These are phyloP conservation scores for Clavaria fumosa DNA, from an alignment of 768 basidiomycete species.

Conservation along the genomic window DNA sequence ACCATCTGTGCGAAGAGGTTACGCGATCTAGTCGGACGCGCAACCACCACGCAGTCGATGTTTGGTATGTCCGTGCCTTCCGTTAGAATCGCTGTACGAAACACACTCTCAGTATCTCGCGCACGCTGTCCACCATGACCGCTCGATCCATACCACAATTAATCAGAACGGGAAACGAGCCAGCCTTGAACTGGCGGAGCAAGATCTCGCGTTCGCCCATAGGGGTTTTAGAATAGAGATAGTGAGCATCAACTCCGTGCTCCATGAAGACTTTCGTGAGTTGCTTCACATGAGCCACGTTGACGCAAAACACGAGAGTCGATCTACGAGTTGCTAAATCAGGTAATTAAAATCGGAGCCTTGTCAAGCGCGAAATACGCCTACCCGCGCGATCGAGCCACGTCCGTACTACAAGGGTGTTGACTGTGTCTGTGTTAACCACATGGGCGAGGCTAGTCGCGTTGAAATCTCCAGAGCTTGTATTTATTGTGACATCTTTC, in stretches of 20 bases:
- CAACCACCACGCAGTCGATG: slow-evolving; percentile 81
- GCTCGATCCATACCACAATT: slow-evolving; percentile 93
- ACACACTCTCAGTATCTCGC: too few species aligned
- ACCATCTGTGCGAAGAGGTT: slow-evolving; percentile 94
- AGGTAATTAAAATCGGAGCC: slow-evolving; percentile 4
- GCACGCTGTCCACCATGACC: too few species aligned
- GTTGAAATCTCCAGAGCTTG: slow-evolving; percentile 67
- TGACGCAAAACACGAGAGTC: slow-evolving; percentile 86
- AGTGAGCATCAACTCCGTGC: slow-evolving; percentile 75
- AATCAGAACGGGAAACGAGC: slow-evolving; percentile 70
- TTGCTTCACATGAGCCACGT: slow-evolving; percentile 61
- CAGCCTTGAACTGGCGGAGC: slow-evolving; percentile 50
- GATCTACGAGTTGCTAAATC: slow-evolving; percentile 50
- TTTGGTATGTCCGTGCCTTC: slow-evolving; percentile 94
- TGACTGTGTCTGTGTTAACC: slow-evolving; percentile 67
- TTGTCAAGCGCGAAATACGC: slow-evolving; percentile 10
- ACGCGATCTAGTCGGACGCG: slow-evolving; percentile 74
- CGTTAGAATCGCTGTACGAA: slow-evolving; percentile 70
- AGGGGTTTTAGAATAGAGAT: slow-evolving; percentile 57
- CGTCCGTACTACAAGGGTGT: slow-evolving; percentile 60
- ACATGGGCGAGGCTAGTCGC: slow-evolving; percentile 62
- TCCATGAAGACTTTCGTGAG: slow-evolving; percentile 59
- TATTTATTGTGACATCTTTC: slow-evolving; percentile 46
- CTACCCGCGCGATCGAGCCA: slow-evolving; percentile 80
- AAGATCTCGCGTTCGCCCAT: slow-evolving; percentile 44